Base-by-base conservation (phyloP, 2,329 filamentous ascomycete species). In the Apiospora saccharicola region DNA sequence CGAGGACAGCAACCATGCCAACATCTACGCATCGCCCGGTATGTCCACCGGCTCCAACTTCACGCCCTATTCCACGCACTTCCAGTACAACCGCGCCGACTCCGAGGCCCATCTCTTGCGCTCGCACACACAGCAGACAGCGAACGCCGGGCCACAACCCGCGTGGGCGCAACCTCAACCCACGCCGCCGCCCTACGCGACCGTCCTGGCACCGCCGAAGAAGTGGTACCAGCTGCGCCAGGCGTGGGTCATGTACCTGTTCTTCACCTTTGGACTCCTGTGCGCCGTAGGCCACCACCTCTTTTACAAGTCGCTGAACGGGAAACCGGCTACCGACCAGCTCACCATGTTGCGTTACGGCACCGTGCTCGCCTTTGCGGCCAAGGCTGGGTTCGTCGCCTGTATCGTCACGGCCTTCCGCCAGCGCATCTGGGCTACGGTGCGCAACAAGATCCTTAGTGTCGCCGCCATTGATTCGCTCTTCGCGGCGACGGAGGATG, bases 271-370 rank as follows among this genome's bases (percentile, higher is more conserved):
- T n/a, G 83, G 83, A 3, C 57, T 83, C 19, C 70, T 76, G 34
- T 83, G 81, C 44, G 81, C 83, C 22, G 69, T 81, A 24, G 80
- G 78, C 16, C 83, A 84, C 71, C 82, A 85, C 72, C 70, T 80
- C 47, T 85, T 81, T 74, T 84, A 85, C 74, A 72, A 72, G 8
- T 73, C 75, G 1, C 75, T 84, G 13, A 70, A 83, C 70, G 81
- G 80, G 12, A 76, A 76, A 57, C 75, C 77, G 2, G 82, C 81
- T 3, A 75, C 77, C 72, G 75, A 80, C 37, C 83, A 84, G 73
- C 70, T 83, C 24, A 70, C 78, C 46, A 84, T 82, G 83, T 77
- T 82, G 72, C 79, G 83, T 8, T 82, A 82, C 71, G 83, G 83
- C 3, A 82, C 82, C 1, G 74, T 82, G 2, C 75, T 85, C 64